A percentile compares a stretch with the other conserved stretches of the same genome.
These are phyloP conservation scores for Talaromyces borbonicus DNA, from an alignment of 495 filamentous ascomycete species.

Conservation along the genomic window DNA sequence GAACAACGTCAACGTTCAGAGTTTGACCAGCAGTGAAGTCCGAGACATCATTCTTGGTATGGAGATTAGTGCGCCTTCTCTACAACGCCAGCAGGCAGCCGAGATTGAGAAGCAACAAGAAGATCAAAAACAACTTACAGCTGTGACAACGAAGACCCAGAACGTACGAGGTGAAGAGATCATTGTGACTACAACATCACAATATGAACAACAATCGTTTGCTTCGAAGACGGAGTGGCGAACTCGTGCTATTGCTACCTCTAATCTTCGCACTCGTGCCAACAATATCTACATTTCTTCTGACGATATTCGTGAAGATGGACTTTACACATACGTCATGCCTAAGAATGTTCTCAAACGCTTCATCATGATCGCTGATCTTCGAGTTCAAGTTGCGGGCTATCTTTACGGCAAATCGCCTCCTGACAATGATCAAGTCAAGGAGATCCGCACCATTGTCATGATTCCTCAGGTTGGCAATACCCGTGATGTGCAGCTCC, in stretches of 20 bases:
- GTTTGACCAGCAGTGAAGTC: constrained; percentile 91
- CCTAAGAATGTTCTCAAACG: constrained; percentile 98
- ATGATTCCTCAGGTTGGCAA: constrained; percentile 97
- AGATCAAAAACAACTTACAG: constrained; percentile 91
- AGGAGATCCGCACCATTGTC: constrained; percentile 91
- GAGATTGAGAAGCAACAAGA: constrained; percentile 99
- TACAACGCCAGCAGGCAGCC: constrained; percentile 97
- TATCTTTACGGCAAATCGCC: constrained; percentile 93
- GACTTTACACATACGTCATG: constrained; percentile 87
- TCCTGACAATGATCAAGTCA: constrained; percentile 89
- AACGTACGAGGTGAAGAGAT: constrained; percentile 98
- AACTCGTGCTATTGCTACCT: constrained; percentile 90
- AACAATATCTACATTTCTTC: constrained; percentile 99
- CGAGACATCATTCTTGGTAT: constrained; percentile 98
- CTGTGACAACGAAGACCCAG: constrained; percentile 96
- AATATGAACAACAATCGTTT: constrained; percentile 95
- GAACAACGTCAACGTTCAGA: constrained; percentile 98
- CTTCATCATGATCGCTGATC: constrained; percentile 96
- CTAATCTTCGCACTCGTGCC: constrained; percentile 84
- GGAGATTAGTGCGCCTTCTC: constrained; percentile 96
- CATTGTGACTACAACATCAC: constrained; percentile 93
- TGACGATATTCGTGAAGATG: constrained; percentile 74
- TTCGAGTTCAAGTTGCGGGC: constrained; percentile 91
- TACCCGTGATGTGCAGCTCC: constrained; percentile 81
- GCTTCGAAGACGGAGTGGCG: constrained; percentile 99